These are phyloP conservation scores for Spathaspora girioi DNA, from an alignment of 805 yeast species.

Conservation along the genomic window DNA sequence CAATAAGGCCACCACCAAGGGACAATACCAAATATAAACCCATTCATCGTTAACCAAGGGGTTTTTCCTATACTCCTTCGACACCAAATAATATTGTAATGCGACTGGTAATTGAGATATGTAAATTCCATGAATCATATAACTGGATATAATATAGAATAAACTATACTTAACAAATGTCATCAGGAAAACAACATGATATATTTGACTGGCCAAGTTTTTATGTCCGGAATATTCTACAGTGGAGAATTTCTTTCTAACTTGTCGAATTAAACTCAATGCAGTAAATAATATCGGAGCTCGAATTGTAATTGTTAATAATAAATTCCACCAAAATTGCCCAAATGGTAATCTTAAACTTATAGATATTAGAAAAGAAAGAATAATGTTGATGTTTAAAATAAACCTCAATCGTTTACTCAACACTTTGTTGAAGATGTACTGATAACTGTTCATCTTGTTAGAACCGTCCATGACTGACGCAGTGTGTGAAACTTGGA, in stretches of 20 bases:
- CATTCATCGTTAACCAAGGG: slow-evolving; percentile 40
- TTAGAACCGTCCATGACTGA: not conserved
- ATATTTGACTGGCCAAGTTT: slow-evolving; percentile 30
- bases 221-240: slow-evolving; percentile 30
- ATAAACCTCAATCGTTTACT: slow-evolving; percentile 33
- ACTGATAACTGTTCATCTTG: slow-evolving; percentile 12
- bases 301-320: slow-evolving; percentile 18
- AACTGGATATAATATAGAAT: slow-evolving; percentile 21
- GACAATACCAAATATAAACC: slow-evolving; percentile 49
- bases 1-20: slow-evolving; percentile 34
- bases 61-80: slow-evolving; percentile 36
- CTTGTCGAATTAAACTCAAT: slow-evolving; percentile 21
- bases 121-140: slow-evolving; percentile 20
- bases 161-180: slow-evolving; percentile 13
- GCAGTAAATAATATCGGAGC: slow-evolving; percentile 30
- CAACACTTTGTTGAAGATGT: slow-evolving; percentile 26
- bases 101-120: slow-evolving; percentile 24
- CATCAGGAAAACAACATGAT: slow-evolving; percentile 16
- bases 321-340: slow-evolving; percentile 30
- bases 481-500: not conserved
- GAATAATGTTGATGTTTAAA: slow-evolving; percentile 25
- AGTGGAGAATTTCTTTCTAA: slow-evolving; percentile 21
- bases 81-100: slow-evolving; percentile 25
- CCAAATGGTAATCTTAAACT: slow-evolving; percentile 22
- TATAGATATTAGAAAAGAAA: slow-evolving; percentile 23